Percentiles rank a stretch among this genome's conserved stretches.
These are phyloP conservation scores for Puccinia brachypodii DNA, from an alignment of 1,284 basidiomycete species.

Conservation along the genomic window DNA sequence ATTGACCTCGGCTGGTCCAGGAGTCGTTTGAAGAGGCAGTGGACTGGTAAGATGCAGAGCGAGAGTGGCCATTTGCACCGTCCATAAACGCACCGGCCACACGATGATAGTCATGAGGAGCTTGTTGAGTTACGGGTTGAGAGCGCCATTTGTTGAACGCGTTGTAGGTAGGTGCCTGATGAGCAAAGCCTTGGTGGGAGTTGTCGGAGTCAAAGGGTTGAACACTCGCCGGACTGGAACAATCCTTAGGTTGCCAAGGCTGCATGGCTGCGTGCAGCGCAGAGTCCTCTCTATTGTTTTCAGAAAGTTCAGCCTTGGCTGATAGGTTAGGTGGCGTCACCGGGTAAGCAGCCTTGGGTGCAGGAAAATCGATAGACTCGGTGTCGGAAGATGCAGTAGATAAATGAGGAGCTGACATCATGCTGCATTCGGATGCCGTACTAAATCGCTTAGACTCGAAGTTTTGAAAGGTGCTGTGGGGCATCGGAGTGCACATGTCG, in stretches of 20 bases:
- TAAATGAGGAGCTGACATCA: neutral
- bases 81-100: neutral
- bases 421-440: neutral
- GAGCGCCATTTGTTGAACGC: conserved; percentile 1
- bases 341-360: neutral
- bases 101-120: conserved; percentile 3
- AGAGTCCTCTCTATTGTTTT: too few relatives aligned
- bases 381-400: neutral
- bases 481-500: conserved; percentile 27
- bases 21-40: conserved; percentile 18
- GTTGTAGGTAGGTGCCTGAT: neutral
- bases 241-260: neutral
- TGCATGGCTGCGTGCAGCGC: neutral
- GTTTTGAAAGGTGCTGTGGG: neutral
- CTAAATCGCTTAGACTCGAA: neutral
- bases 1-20: neutral
- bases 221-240: neutral
- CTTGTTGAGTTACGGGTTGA: neutral
- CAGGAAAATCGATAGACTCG: neutral
- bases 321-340: neutral
- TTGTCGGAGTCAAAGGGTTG: neutral
- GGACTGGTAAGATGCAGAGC: conserved; percentile 31
- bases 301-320: neutral
- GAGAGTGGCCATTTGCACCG: neutral
- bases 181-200: neutral